These are phyloP conservation scores for Amphibolis antarctica DNA, from an alignment of 106 monocot species.

Conservation along the genomic window DNA sequence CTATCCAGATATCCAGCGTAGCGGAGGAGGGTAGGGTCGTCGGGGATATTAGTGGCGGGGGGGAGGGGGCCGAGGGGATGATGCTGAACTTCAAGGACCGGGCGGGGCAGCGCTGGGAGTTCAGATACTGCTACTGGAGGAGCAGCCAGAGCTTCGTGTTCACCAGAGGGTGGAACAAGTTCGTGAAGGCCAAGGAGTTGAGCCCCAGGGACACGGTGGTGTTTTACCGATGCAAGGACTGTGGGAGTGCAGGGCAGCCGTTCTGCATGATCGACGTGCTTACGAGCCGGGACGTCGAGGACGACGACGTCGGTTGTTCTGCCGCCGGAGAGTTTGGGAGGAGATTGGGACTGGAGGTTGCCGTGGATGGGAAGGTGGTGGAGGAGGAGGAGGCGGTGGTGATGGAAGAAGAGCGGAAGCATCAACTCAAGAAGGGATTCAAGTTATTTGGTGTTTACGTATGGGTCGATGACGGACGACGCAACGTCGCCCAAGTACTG, in stretches of 20 bases:
- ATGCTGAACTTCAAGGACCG: conserved; percentile 37
- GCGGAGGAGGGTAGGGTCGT: not conserved
- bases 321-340: too few relatives aligned
- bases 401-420: not conserved
- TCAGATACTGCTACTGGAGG: conserved; percentile 58
- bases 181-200: conserved; percentile 37
- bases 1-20: not conserved
- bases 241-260: conserved; percentile 5
- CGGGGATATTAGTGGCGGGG: not conserved
- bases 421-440: not conserved
- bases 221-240: conserved; percentile 32
- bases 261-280: conserved; percentile 27
- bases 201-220: conserved; percentile 24
- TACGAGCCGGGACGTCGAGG: not conserved
- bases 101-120: conserved; percentile 21
- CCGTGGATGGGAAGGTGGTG: too few relatives aligned
- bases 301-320: not conserved
- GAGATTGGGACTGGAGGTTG: conserved; percentile 6
- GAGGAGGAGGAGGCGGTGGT: not conserved
- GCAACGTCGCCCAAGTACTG: too few relatives aligned
- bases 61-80: conserved; percentile 17
- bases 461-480: too few relatives aligned
- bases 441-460: conserved; percentile 2
- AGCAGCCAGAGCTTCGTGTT: conserved; percentile 74
- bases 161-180: conserved; percentile 61